Conservation (phyloP, 257 asterid species). For the Knoxia roxburghii region DNA sequence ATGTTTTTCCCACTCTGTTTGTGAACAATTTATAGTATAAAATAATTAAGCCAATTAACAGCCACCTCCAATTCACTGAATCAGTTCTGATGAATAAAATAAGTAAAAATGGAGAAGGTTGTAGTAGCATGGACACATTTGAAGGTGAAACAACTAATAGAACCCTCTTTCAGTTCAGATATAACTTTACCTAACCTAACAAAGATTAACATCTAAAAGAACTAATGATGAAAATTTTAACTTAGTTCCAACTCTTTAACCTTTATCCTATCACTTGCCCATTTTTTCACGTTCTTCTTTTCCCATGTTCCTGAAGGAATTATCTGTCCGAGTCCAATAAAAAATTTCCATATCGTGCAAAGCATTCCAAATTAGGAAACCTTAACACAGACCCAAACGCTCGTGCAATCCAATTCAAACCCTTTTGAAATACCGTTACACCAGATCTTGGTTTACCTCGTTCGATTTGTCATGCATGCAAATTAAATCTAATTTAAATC, state of each 20-base stretch:
- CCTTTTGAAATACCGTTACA: no score
- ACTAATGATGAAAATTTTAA: background rate
- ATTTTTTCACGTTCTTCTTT: constrained; percentile 39
- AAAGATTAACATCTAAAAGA: background rate
- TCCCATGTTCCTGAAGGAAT: constrained; percentile 64
- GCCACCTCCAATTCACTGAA: background rate
- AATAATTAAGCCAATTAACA: no score
- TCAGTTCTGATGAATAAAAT: background rate
- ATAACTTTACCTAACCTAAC: background rate
- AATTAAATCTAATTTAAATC: no score
- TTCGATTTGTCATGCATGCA: no score
- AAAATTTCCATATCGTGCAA: no score
- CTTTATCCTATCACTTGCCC: constrained; percentile 46
- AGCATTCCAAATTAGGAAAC: no score
- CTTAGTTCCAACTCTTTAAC: constrained; percentile 16
- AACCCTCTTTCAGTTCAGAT: background rate
- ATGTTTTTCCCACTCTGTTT: no score
- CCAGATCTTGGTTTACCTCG: no score
- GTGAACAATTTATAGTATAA: no score
- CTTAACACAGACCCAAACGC: no score
- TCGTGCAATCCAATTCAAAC: no score
- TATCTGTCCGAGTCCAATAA: no score
- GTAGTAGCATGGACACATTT: background rate
- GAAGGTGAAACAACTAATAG: background rate
- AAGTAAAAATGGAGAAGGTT: background rate